Evolutionary conservation across 441 rosid species (phyloP).

Genomic region (Jatropha podagrica): DNA sequence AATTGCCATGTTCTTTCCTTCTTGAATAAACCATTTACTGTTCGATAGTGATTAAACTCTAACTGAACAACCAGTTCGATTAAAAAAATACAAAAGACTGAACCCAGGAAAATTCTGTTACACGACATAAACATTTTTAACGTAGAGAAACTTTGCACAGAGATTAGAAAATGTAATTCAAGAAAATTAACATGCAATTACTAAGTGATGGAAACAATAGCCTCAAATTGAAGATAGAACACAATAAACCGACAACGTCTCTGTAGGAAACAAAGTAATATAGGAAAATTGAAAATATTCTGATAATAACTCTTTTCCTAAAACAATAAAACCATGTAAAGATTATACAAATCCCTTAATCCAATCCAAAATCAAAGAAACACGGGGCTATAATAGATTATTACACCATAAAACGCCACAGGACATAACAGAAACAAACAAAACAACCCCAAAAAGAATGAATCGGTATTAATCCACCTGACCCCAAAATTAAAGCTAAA

Average conservation of each 20-base stretch:
- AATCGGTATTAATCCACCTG: not conserved
- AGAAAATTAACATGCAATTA: not conserved
- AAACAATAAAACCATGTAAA: not conserved
- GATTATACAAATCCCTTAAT: not conserved
- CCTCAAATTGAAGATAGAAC: constrained; percentile 9
- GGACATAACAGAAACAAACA: not conserved
- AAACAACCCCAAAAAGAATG: constrained; percentile 13
- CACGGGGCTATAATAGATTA: constrained; percentile 2
- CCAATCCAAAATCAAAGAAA: constrained; percentile 4
- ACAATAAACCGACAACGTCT: not conserved
- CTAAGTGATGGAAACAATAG: not conserved
- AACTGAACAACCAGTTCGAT: not conserved
- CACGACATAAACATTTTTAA: not conserved
- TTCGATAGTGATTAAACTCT: not conserved
- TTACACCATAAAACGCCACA: not conserved
- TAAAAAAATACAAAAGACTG: not conserved
- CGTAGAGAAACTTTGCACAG: not conserved
- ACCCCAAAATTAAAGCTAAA: constrained; percentile 20
- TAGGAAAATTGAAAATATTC: not conserved
- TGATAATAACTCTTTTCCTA: not conserved
- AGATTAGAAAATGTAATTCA: not conserved
- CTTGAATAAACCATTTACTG: not conserved
- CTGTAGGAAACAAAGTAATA: not conserved
- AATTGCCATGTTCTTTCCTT: not conserved
- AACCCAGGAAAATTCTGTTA: not conserved